phyloP scores from a whole-genome alignment of 495 filamentous ascomycete species.

The Neurospora terricola region DNA sequence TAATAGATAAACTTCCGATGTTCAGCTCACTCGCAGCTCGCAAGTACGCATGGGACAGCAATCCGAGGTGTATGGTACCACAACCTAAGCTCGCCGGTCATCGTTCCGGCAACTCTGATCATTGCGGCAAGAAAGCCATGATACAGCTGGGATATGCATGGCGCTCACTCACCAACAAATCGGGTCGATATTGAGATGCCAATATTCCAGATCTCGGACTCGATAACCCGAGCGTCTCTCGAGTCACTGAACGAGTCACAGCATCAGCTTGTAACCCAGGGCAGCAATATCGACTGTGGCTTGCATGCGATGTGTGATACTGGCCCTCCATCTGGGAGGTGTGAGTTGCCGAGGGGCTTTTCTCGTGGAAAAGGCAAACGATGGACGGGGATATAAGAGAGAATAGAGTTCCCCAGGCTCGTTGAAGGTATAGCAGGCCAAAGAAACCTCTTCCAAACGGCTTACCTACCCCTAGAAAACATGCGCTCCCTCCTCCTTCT shows the following conservation, averaged over 20 bases:
- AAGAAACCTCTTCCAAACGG: not conserved
- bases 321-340: not conserved
- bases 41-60: too few relatives aligned
- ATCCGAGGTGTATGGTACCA: not conserved
- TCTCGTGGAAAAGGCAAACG: not conserved
- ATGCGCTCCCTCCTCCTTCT: not conserved
- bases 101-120: not conserved
- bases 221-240: too few relatives aligned
- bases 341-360: not conserved
- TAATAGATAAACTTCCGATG: not conserved
- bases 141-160: not conserved
- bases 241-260: not conserved
- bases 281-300: not conserved
- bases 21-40: not conserved
- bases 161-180: too few relatives aligned
- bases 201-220: not conserved
- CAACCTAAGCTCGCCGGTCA: not conserved
- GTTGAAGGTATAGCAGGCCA: not conserved
- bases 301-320: not conserved
- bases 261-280: not conserved
- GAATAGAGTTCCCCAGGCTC: not conserved
- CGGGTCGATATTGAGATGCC: not conserved
- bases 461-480: not conserved
- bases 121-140: not conserved
- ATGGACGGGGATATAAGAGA: not conserved